A percentile compares a stretch with the other conserved stretches of the same genome.
Evolutionary conservation across 208 protist species (phyloP).

Genomic region (Herpetomonas tarakana): DNA sequence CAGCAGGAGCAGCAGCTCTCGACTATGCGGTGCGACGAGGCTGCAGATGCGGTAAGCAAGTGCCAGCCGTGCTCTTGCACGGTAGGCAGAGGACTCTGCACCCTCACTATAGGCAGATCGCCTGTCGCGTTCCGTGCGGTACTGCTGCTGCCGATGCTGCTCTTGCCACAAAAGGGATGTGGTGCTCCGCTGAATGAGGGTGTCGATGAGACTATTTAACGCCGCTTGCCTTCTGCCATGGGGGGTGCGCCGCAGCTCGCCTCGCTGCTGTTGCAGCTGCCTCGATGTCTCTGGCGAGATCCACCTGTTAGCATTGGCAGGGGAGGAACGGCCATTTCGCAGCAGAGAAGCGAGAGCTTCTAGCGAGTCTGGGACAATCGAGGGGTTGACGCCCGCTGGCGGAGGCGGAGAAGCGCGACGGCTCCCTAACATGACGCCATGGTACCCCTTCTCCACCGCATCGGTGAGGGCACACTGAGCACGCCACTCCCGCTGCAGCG

Average conservation of each 20-base stretch:
- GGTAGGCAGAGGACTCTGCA: no score
- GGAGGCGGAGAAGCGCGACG: no score
- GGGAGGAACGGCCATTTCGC: not conserved
- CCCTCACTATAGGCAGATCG: no score
- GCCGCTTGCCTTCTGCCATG: no score
- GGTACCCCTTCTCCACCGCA: not conserved
- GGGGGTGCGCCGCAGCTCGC: no score
- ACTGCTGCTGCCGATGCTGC: no score
- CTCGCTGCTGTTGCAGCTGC: no score
- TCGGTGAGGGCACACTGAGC: not conserved
- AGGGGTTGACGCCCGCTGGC: no score
- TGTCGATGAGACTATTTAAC: not conserved
- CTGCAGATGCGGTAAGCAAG: constrained; percentile 41
- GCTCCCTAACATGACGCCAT: not conserved
- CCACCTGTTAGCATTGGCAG: no score
- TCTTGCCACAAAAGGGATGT: not conserved
- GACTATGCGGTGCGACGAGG: constrained; percentile 38
- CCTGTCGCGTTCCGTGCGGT: no score
- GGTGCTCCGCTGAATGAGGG: not conserved
- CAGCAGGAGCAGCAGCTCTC: constrained; percentile 48
- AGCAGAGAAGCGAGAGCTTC: not conserved
- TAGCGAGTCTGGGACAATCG: not conserved
- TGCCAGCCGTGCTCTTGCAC: constrained; percentile 19
- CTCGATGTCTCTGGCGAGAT: no score
- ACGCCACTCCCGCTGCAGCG: not conserved